Base-by-base conservation (phyloP, 257 asterid species). In the Craterostigma plantagineum region DNA sequence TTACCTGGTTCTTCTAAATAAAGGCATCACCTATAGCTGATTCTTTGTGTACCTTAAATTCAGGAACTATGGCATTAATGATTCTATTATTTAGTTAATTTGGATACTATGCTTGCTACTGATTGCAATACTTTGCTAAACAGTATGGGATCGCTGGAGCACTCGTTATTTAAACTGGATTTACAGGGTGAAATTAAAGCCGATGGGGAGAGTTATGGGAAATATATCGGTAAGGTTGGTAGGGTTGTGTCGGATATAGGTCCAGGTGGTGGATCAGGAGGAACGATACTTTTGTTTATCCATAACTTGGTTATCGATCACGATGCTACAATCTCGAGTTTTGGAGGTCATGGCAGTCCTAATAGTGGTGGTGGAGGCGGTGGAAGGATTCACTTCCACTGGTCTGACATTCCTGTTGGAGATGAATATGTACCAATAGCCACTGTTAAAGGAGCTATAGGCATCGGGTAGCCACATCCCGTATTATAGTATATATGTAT, bases 191-290 rank as follows among this genome's bases (percentile, higher is more conserved):
- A 77, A 33, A 69, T 90, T 48, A 69, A 56, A 63, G 78, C 96
- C 54, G 91, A 83, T 40, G 99, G 99, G 52, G 80, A 68, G 35
- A 62, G 75, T 66, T 61, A 43, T 57, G 45, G 27, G 34, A 65
- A 65, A 34, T 58, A 43, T 56, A 38, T 69, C 37, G 48, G 54
- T 43, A 54, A 36, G 48, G 58, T 48, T 52, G 43, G 46, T 42
- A 44, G 41, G 51, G 12, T 16, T 43, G 48, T 61, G 51, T 39
- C 18, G 12, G 42, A 35, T 51, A 8, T 63, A 44, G 77, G 90
- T 45, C 87, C 81, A 38, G 99, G 99, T 35, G 99, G 99, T 66
- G 99, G 99, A 53, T 90, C 99, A 52, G 99, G 99, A 46, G 99
- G 99, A 56, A 77, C 87, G 42, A 73, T 90, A 58, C 66, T 83